Conservation (phyloP, 2,329 filamentous ascomycete species). For the Leptographium wingfieldii region DNA sequence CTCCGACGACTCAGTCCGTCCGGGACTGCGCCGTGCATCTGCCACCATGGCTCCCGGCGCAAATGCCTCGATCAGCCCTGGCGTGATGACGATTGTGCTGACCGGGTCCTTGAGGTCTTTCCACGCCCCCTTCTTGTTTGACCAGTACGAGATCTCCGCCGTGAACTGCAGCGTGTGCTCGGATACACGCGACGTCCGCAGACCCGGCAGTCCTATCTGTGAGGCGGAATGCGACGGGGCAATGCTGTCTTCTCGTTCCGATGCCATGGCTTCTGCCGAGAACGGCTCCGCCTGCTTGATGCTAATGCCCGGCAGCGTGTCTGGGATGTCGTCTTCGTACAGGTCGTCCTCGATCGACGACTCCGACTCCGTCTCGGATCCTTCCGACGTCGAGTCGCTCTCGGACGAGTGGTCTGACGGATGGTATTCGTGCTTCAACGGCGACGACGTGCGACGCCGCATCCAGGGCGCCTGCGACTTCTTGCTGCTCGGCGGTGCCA, state of each 20-base stretch:
- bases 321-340: conserved; percentile 47
- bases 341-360: conserved; percentile 39
- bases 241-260: conserved; percentile 47
- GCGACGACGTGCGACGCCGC: conserved; percentile 73
- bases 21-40: conserved; percentile 1
- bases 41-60: conserved; percentile 5
- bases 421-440: conserved; percentile 92
- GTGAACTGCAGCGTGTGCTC: conserved; percentile 34
- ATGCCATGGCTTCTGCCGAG: conserved; percentile 27
- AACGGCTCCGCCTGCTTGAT: conserved; percentile 29
- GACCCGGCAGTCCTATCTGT: conserved; percentile 50
- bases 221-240: conserved; percentile 74
- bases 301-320: conserved; percentile 46
- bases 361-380: conserved; percentile 39
- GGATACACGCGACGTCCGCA: conserved; percentile 30
- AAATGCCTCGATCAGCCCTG: conserved; percentile 42
- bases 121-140: conserved; percentile 46
- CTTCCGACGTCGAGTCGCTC: conserved; percentile 47
- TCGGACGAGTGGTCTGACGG: conserved; percentile 58
- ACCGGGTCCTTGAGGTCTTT: conserved; percentile 40
- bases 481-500: conserved; percentile 34
- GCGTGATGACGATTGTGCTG: conserved; percentile 43
- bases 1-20: conserved; percentile 14
- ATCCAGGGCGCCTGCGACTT: conserved; percentile 29
- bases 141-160: conserved; percentile 50